These are phyloP conservation scores for Dactylellina haptotyla DNA, from an alignment of 2,329 filamentous ascomycete genomes.

Conservation along the genomic window DNA sequence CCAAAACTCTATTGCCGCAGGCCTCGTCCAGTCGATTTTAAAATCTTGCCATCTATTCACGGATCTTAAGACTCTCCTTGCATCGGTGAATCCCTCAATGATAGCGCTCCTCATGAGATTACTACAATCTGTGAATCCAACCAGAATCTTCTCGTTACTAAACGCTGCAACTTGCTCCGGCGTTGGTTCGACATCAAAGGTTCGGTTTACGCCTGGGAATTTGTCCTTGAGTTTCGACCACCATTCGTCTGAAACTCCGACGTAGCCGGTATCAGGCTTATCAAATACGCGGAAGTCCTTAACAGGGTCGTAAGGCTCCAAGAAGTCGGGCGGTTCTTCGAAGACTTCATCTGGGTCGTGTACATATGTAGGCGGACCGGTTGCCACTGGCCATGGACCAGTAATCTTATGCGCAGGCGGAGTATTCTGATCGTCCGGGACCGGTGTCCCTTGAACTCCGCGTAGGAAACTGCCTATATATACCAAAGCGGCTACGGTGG, in stretches of 20 bases:
- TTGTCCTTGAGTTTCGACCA: not conserved
- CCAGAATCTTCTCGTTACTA: not conserved
- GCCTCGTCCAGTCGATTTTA: conserved; percentile 19
- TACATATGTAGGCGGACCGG: not conserved
- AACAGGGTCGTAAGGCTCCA: not conserved
- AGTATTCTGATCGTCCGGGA: not conserved
- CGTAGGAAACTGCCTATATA: too few relatives aligned
- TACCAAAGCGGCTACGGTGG: too few relatives aligned
- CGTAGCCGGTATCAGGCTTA: not conserved
- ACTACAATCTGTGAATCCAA: conserved; percentile 1
- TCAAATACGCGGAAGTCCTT: not conserved
- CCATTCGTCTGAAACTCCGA: not conserved
- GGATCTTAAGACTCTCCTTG: not conserved
- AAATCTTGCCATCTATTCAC: not conserved
- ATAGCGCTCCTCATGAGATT: not conserved
- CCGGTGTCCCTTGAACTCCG: too few relatives aligned
- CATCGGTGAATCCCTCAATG: not conserved
- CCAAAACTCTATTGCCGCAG: conserved; percentile 19
- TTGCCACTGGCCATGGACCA: not conserved
- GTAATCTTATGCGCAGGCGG: not conserved
- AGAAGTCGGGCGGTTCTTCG: not conserved
- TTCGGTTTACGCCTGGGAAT: not conserved
- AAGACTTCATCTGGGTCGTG: not conserved
- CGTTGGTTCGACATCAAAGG: not conserved
- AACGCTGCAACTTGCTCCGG: not conserved